These are phyloP conservation scores for Cadophora luteo-olivacea DNA, from an alignment of 2,329 filamentous ascomycete genomes.

Conservation along the genomic window DNA sequence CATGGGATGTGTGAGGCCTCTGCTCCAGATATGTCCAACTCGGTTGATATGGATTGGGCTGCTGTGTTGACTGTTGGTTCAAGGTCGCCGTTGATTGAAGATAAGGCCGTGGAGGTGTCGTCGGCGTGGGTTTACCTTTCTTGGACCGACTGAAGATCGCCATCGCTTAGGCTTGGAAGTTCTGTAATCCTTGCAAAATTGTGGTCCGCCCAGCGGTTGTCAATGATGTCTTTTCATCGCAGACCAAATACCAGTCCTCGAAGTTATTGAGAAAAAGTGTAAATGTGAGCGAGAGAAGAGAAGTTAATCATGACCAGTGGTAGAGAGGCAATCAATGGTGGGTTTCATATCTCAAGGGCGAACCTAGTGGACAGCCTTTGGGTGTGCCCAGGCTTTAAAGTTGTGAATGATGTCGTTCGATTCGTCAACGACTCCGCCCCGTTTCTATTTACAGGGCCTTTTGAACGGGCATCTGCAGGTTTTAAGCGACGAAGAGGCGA, in stretches of 20 bases:
- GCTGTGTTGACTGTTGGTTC: constrained; percentile 21
- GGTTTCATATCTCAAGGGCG: constrained; percentile 23
- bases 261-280: neutral
- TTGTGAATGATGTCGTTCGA: constrained; percentile 20
- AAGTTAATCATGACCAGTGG: neutral
- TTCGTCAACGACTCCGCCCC: constrained; percentile 37
- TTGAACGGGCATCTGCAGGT: constrained; percentile 24
- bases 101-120: constrained; percentile 24
- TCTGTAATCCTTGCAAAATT: constrained; percentile 27
- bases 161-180: constrained; percentile 31
- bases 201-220: constrained; percentile 18
- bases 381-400: constrained; percentile 25
- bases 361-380: constrained; percentile 14
- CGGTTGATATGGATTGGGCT: constrained; percentile 25
- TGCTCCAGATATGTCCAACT: constrained; percentile 28
- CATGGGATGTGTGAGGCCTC: constrained; percentile 24
- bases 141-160: constrained; percentile 42
- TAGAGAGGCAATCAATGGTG: constrained; percentile 15
- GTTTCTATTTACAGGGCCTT: constrained; percentile 32
- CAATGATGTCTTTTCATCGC: constrained; percentile 20
- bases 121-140: constrained; percentile 30
- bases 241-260: neutral
- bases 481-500: constrained; percentile 12
- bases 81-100: constrained; percentile 19
- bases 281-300: neutral